Evolutionary conservation across 805 yeast genomes (phyloP).

Genomic region (Wickerhamomyces hampshirensis): DNA sequence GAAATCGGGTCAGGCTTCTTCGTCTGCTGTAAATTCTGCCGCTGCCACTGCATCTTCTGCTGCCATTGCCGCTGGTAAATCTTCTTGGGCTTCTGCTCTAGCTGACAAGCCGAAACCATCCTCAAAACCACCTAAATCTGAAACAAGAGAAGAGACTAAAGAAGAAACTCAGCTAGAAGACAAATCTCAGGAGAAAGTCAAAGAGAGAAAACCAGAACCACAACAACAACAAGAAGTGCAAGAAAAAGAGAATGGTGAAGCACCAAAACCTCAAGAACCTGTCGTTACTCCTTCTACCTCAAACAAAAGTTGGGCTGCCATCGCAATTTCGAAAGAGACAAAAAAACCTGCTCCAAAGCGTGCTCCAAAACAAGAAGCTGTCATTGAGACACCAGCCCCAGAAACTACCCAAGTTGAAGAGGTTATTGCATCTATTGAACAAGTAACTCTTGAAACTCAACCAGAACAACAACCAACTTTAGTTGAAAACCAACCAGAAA

Average conservation of each 20-base stretch:
- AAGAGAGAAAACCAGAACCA: conserved; percentile 10
- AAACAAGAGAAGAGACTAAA: neutral
- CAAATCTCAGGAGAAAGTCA: too few species aligned
- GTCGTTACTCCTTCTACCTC: conserved; percentile 24
- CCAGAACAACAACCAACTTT: conserved; percentile 17
- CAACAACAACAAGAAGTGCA: conserved; percentile 7
- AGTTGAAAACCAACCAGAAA: conserved; percentile 13
- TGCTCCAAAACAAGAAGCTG: conserved; percentile 14
- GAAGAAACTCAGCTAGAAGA: conserved; percentile 4
- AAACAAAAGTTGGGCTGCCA: conserved; percentile 62
- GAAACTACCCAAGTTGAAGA: conserved; percentile 4
- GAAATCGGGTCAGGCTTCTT: conserved; percentile 6
- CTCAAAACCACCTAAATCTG: neutral
- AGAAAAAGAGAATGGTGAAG: conserved; percentile 5
- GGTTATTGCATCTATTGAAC: conserved; percentile 14
- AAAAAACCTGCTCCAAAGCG: conserved; percentile 21
- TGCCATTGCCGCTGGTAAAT: conserved; percentile 13
- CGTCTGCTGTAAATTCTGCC: conserved; percentile 11
- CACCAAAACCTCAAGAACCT: conserved; percentile 14
- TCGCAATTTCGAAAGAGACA: conserved; percentile 39
- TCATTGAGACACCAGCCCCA: conserved; percentile 12
- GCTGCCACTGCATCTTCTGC: conserved; percentile 17
- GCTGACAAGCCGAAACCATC: conserved; percentile 21
- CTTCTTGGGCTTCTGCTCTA: conserved; percentile 28
- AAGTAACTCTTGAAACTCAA: conserved; percentile 13